These are phyloP conservation scores for Salisapilia sapeloensis DNA, from an alignment of 352 stramenopile genomes.

Conservation along the genomic window DNA sequence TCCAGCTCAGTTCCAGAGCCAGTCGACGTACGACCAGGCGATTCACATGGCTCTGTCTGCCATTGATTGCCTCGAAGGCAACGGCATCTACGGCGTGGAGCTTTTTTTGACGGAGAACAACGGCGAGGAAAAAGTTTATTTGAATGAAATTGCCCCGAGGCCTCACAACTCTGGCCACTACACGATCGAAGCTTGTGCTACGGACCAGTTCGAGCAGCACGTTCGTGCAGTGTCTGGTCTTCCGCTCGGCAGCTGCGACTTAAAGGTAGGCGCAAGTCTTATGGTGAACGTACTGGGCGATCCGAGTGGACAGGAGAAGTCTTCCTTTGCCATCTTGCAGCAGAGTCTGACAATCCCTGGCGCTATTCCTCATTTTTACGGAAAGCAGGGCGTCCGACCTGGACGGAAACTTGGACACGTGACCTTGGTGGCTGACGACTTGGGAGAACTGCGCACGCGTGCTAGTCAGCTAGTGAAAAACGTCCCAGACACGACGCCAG, in stretches of 20 bases:
- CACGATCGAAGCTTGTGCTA: slow-evolving; percentile 96
- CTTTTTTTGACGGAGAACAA: slow-evolving; percentile 94
- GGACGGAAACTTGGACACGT: slow-evolving; percentile 96
- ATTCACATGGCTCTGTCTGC: slow-evolving; percentile 39
- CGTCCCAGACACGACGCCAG: slow-evolving; percentile 2
- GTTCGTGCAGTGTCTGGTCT: slow-evolving; percentile 88
- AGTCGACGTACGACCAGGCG: slow-evolving; percentile 18
- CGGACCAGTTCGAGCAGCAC: slow-evolving; percentile 98
- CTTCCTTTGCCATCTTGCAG: slow-evolving; percentile 59
- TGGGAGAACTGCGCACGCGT: slow-evolving; percentile 63
- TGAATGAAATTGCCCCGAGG: slow-evolving; percentile 95
- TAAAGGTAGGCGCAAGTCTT: slow-evolving; percentile 79
- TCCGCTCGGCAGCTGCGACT: slow-evolving; percentile 84
- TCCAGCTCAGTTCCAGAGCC: slow-evolving; percentile 61
- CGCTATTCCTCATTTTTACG: slow-evolving; percentile 93
- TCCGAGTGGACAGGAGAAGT: slow-evolving; percentile 39
- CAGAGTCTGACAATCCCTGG: slow-evolving; percentile 53
- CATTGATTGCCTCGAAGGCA: slow-evolving; percentile 66
- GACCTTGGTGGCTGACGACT: slow-evolving; percentile 83
- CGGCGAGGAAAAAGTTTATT: slow-evolving; percentile 67
- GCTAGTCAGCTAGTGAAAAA: slow-evolving; percentile 27
- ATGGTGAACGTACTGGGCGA: slow-evolving; percentile 88
- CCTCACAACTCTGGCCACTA: slow-evolving; percentile 99
- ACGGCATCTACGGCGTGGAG: slow-evolving; percentile 94
- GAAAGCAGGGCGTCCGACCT: slow-evolving; percentile 78